Percentiles rank a stretch among this genome's conserved stretches.
These are phyloP conservation scores for Macadamia integrifolia DNA, from an alignment of 164 flowering plant species.

Conservation along the genomic window DNA sequence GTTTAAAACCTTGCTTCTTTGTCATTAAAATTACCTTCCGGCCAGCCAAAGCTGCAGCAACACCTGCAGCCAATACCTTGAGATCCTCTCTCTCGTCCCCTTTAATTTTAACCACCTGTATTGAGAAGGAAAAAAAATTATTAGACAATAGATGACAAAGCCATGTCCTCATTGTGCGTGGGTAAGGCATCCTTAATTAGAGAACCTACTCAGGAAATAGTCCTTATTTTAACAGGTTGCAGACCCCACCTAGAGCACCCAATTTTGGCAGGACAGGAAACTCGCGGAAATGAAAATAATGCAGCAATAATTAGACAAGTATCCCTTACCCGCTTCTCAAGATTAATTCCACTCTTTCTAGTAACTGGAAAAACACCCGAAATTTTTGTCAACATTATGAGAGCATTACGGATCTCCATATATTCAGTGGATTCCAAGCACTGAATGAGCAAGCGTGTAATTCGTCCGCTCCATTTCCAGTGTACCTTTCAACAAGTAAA, in stretches of 20 bases:
- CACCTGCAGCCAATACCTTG: constrained; percentile 97
- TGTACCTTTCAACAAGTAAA: constrained; percentile 60
- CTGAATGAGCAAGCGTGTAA: constrained; percentile 78
- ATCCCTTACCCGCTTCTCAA: constrained; percentile 82
- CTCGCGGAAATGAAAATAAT: too few species aligned
- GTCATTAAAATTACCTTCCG: constrained; percentile 53
- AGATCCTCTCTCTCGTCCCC: constrained; percentile 96
- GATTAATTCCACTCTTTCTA: constrained; percentile 88
- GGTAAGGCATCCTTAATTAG: background rate
- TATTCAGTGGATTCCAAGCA: constrained; percentile 94
- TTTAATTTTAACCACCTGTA: constrained; percentile 90
- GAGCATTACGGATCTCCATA: constrained; percentile 97
- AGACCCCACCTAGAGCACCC: background rate
- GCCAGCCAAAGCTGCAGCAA: constrained; percentile 92
- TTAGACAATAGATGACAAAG: background rate
- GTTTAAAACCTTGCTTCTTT: too few species aligned
- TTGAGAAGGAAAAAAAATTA: background rate
- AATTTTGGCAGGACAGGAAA: too few species aligned
- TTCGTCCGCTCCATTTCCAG: constrained; percentile 98
- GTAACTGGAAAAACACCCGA: constrained; percentile 96
- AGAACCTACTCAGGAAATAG: background rate
- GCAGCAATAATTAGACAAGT: background rate
- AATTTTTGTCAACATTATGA: constrained; percentile 82
- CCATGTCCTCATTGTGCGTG: background rate
- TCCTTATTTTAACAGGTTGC: background rate